These are phyloP conservation scores for Umbelopsis vinacea DNA, from an alignment of 192 early-diverging fungal genomes.

Conservation along the genomic window DNA sequence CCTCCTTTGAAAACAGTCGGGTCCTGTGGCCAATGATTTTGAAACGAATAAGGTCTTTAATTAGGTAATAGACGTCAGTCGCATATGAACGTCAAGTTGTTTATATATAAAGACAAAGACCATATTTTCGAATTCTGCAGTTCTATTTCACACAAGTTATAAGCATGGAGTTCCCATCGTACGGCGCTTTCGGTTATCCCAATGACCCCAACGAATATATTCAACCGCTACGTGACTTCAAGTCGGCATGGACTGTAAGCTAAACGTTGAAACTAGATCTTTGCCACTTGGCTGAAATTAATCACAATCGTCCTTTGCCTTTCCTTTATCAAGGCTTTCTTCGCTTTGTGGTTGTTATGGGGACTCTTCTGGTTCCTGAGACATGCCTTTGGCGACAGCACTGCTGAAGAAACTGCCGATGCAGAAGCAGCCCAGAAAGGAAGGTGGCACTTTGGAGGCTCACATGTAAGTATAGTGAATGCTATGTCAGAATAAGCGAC, in stretches of 20 bases:
- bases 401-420: neutral
- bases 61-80: constrained; percentile 13
- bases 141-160: neutral
- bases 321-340: constrained; percentile 22
- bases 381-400: constrained; percentile 28
- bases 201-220: neutral
- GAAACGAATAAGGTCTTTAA: neutral
- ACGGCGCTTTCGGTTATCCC: neutral
- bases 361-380: constrained; percentile 36
- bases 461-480: constrained; percentile 22
- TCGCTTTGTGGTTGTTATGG: constrained; percentile 36
- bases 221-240: neutral
- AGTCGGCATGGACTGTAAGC: neutral
- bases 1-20: constrained; percentile 15
- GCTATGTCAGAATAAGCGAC: neutral
- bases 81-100: neutral
- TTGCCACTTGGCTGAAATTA: neutral
- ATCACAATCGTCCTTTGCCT: neutral
- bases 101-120: constrained; percentile 5
- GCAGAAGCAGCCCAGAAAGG: neutral
- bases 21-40: constrained; percentile 7
- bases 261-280: neutral
- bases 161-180: neutral
- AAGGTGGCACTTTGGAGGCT: constrained; percentile 11
- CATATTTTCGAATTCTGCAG: neutral